Conservation (phyloP, 805 yeast species). For the Saccharomycopsis lassenensis region DNA sequence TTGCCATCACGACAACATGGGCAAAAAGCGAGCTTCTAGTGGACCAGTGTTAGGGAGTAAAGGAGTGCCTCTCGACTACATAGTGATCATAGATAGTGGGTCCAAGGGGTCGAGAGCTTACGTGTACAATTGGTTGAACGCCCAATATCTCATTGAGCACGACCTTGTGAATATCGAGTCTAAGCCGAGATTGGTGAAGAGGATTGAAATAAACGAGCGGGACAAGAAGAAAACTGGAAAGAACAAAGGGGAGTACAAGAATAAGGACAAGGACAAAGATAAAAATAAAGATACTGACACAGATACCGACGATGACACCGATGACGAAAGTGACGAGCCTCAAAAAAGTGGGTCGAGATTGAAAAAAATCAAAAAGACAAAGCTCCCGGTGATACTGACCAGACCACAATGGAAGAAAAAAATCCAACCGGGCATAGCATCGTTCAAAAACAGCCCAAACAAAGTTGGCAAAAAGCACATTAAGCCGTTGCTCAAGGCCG, state of each 20-base stretch:
- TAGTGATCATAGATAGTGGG: conserved; percentile 54
- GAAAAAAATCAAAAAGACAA: conserved; percentile 14
- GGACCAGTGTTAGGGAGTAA: conserved; percentile 31
- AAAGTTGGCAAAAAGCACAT: conserved; percentile 44
- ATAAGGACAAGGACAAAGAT: conserved; percentile 7
- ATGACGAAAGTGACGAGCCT: conserved; percentile 16
- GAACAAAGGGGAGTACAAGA: conserved; percentile 16
- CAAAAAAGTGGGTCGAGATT: conserved; percentile 20
- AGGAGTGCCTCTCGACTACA: conserved; percentile 47
- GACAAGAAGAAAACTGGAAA: conserved; percentile 17
- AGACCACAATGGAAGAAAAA: conserved; percentile 38
- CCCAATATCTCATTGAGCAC: conserved; percentile 12
- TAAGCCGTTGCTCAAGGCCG: conserved; percentile 35
- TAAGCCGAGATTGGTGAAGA: conserved; percentile 12
- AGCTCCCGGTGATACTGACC: conserved; percentile 21
- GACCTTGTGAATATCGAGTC: conserved; percentile 9
- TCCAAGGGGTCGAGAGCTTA: conserved; percentile 55
- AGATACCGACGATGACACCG: conserved; percentile 17
- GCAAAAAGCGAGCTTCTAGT: no score
- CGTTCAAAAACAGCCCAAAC: conserved; percentile 36
- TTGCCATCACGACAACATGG: no score
- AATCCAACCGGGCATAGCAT: conserved; percentile 47
- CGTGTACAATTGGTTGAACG: conserved; percentile 34
- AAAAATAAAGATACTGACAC: conserved; percentile 13
- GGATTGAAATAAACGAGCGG: conserved; percentile 17